Conservation (phyloP, 345 rosid genomes). For the Clarkia xantiana region DNA sequence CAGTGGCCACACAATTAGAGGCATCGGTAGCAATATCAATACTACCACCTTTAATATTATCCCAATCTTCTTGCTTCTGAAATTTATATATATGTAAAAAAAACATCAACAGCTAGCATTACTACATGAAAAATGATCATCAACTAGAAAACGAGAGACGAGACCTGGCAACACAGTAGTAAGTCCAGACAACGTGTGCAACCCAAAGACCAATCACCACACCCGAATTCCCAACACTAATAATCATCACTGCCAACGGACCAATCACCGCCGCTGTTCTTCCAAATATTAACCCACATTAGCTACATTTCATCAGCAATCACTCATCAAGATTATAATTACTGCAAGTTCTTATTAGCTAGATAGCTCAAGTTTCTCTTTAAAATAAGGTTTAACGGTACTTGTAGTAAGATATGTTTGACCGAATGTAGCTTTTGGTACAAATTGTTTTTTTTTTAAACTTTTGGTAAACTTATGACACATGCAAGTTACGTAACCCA, state of each 20-base stretch:
- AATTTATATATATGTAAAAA: background rate
- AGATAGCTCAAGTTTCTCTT: too few species aligned
- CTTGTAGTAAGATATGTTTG: background rate
- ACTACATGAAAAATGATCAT: background rate
- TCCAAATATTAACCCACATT: too few species aligned
- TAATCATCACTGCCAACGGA: slow-evolving; percentile 39
- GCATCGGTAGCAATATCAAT: slow-evolving; percentile 42
- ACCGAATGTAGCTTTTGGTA: too few species aligned
- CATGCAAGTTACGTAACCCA: too few species aligned
- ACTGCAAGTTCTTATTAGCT: too few species aligned
- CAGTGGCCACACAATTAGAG: slow-evolving; percentile 57
- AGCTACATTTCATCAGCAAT: background rate
- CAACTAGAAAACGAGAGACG: background rate
- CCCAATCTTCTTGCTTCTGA: slow-evolving; percentile 65
- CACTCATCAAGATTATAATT: background rate
- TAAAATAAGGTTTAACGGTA: too few species aligned
- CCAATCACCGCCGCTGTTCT: slow-evolving; percentile 35
- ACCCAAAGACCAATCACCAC: slow-evolving; percentile 68
- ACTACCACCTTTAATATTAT: slow-evolving; percentile 47
- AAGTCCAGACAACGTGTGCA: slow-evolving; percentile 69
- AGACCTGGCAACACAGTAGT: slow-evolving; percentile 52
- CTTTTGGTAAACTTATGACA: too few species aligned
- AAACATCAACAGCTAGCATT: background rate
- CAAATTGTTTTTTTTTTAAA: too few species aligned
- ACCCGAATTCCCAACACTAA: slow-evolving; percentile 38